Evolutionary conservation across 371 early-diverging fungal species (phyloP).

Genomic region (Circinella minor): DNA sequence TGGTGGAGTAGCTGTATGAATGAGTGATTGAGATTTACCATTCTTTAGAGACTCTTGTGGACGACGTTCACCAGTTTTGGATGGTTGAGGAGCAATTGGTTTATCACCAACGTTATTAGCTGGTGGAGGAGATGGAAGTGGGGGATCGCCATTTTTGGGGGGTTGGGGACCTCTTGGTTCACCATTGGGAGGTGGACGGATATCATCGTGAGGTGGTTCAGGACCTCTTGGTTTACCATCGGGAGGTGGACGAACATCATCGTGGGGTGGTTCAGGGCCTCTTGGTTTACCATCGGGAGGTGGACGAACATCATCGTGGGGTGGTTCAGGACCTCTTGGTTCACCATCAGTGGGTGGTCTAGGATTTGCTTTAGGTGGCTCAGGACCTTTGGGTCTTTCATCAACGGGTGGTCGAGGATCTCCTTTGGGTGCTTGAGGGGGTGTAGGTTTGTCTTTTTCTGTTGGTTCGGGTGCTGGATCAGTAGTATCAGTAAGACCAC

Average conservation of each 20-base stretch:
- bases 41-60: no score
- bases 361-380: background rate
- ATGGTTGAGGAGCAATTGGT: background rate
- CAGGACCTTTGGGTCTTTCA: background rate
- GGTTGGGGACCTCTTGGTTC: no score
- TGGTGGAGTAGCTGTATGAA: background rate
- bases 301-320: background rate
- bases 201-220: background rate
- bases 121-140: background rate
- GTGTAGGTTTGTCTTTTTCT: background rate
- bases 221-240: background rate
- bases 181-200: no score
- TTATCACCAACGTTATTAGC: background rate
- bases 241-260: background rate
- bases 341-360: conserved; percentile 3
- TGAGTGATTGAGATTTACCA: no score
- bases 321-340: background rate
- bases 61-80: background rate
- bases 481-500: conserved; percentile 6
- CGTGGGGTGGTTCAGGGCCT: conserved; percentile 1
- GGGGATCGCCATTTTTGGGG: background rate
- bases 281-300: background rate
- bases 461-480: conserved; percentile 5
- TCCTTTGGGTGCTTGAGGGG: background rate
- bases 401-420: background rate